Base-by-base conservation (phyloP, 2,329 filamentous ascomycete genomes). In the Pleoardoris graminearum region DNA sequence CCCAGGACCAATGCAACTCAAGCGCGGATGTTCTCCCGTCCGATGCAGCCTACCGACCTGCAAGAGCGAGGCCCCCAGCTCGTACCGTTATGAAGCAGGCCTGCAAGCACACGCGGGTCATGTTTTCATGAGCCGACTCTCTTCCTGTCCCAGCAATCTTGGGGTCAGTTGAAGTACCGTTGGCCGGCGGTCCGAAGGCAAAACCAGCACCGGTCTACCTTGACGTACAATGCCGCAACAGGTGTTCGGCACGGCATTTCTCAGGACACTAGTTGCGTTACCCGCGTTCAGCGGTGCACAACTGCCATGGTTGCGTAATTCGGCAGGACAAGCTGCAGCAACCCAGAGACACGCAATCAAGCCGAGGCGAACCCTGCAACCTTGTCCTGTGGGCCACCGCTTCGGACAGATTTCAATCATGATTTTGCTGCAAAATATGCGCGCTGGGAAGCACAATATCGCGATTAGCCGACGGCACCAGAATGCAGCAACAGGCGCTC, bases 391-490 rank as follows among this genome's bases (percentile, higher is more conserved):
- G 61, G 61, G 56, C 48, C 61, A 60, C 59, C 48, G 52, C 57
- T 55, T 60, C 58, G 52, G 51, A 54, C 47, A 55, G 27, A 43
- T 35, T 37, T 52, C 29, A 19, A 57, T 49, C 22, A 32, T 50
- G 48, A 25, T 50, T 41, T 21, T 38, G 32, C 19, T 36, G 30
- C n/a, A n/a, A 19, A 45, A 50, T 37, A 54, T 50, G 58, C 50
- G 50, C 52, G 57, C 60, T 56, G 55, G 58, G 57, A 59, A 58
- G 55, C 55, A 62, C 60, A 56, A 60, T 58, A 54, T 61, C 50
- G 44, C 58, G 66, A 71, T 72, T 71, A 71, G 66, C 68, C 69
- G 70, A 69, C 68, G 59, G 59, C 61, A 60, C 51, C 59, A 55
- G 45, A 58, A 42, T 51, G 54, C 47, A 62, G 53, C 55, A 39